Base-by-base conservation (phyloP, 2,329 filamentous ascomycete species). In the Scleromitrula shiraiana region DNA sequence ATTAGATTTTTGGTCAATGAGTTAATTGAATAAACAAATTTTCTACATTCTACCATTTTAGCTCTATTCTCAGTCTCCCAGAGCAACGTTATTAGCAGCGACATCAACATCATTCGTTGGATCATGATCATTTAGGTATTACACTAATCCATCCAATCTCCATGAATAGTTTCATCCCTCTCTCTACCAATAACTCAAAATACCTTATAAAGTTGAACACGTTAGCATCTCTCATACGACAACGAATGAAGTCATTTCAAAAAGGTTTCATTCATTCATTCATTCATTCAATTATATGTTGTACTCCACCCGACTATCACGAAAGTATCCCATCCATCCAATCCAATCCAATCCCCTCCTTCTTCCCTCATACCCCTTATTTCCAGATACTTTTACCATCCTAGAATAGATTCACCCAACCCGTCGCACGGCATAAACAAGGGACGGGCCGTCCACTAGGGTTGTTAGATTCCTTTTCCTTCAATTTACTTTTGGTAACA, bases 381-480 rank as follows among this genome's bases (percentile, higher is more conserved):
- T 12, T 29, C 24, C 39, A 43, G 23, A 33, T 7, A 12, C 15
- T 23, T 12, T 41, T 14, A 29, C 26, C 23, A 4, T 27, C 12
- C 12, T 7, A 24, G 14, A n/a, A 37, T 19, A 22, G 23, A 20
- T 14, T 22, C 7, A 20, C 35, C 14, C 35, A 23, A 29, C 17
- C 17, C 35, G 12, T 20, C 8, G 15, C 40, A 22, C 26, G 27
- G 40, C 27, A 42, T n/a, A 23, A 39, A 26, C 33, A 38, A 46
- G 43, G 43, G 35, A 39, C 43, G 43, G 19, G 22, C 43, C 43
- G 43, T 26, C 26, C 35, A 19, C 26, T 39, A 32, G n/a, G 22
- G 14, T 32, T 26, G 14, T 15, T 24, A 30, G 30, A 33, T 33
- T 44, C 22, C 22, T 14, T 26, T 36, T 24, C 41, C 12, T 14